Base-by-base conservation (phyloP, 305 asterid genomes). In the Fraxinus ornus region DNA sequence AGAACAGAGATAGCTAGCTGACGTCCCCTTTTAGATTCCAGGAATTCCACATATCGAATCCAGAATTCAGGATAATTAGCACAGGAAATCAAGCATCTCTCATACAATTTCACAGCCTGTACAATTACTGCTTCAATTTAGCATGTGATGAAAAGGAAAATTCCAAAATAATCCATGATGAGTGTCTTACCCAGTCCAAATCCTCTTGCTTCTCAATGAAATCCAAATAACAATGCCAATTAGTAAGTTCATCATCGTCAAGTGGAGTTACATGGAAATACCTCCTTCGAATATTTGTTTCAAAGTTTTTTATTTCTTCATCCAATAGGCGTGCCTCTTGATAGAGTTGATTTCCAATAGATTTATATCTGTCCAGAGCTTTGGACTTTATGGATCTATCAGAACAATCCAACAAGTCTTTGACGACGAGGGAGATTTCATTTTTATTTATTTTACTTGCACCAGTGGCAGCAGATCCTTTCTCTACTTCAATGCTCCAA, bases 41-140 rank as follows among this genome's bases (percentile, higher is more conserved):
- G 86, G 84, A 90, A 94, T 72, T 93, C 93, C 87, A 92, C 97
- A 84, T 94, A 95, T 39, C 98, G 97, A 89, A 92, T 89, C 98
- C 99, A 94, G 88, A 92, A 94, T 83, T 95, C 99, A 66, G 97
- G 95, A 84, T 92, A 94, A 86, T 86, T 87, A 55, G 99, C 97
- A 84, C 99, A 95, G 37, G 98, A 89, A 80, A 95, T 91, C 91
- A 95, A 91, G 90, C 99, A 95, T 88, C 98, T 91, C 85, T 95
- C 99, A 55, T 92, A 95, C 81, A 95, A 89, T 83, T 91, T 91
- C 83, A 92, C 87, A 37, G 92, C 92, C 99, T 95, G 94, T 79
- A 62, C 81, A 77, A 80, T 75, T 9, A 78, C 12, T 30, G 41
- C 17, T 70, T 70, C 17, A 28, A 81, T 60, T 47, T 76, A 79